Evolutionary conservation across 306 rosid species (phyloP), one percentile per base, ranked within the genome.

Genomic region (Hippophae gyantsensis): DNA sequence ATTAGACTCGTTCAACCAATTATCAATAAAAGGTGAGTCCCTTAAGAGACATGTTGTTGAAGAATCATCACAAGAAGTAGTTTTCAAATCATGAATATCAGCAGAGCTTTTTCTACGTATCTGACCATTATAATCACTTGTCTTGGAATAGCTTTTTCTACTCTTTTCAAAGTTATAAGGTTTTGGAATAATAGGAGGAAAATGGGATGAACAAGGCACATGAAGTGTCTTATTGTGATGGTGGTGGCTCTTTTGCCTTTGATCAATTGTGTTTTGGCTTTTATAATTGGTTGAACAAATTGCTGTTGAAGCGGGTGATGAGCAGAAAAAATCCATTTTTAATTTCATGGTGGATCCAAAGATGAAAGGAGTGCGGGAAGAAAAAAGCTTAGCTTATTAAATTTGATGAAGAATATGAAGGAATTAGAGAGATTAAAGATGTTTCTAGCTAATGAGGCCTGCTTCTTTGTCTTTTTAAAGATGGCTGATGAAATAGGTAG

Each of bases 231-330:
- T 68, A 60, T 72, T 78, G 23, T 65, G 57, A 69, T 65, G 42
- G 18, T 64, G 76, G n/a, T 63, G 69, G 58, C 54, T 60, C 47
- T 63, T 69, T 49, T 73, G 74, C 61, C 68, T 69, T 41, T 56
- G 65, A 45, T 65, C 73, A 47, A 74, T 54, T 58, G 68, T 45
- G 51, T 81, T 76, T 67, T 76, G 76, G 13, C 72, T 79, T 55
- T 80, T 77, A 6, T 11, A 13, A 69, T 74, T 49, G 65, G 83
- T 79, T 48, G 83, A 79, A 58, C 77, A 67, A 12, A 88, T 63
- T 49, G 87, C 84, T 45, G 92, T 89, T 61, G 95, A 83, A 71
- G 85, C 70, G 43, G 85, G 67, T 49, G 95, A 84, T 56, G 92
- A 63, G 77, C 97, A 89, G 60, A 78, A 76, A 56, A 84, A 25